Conservation (phyloP, 345 rosid genomes). For the Heritiera littoralis region DNA sequence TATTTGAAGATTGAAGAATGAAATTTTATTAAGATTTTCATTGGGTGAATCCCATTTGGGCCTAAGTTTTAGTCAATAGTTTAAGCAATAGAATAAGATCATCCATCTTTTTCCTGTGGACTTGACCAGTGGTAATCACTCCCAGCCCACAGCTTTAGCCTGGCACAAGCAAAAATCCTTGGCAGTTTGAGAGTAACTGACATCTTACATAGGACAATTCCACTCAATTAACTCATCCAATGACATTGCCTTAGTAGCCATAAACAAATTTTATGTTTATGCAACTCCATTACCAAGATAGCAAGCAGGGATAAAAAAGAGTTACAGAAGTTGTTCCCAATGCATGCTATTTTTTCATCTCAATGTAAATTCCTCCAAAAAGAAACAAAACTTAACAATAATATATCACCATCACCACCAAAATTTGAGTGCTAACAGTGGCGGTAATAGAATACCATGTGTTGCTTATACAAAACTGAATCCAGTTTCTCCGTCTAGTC, state of each 20-base stretch:
- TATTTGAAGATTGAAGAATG: too few relatives aligned
- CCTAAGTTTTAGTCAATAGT: too few relatives aligned
- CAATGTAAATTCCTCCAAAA: not conserved
- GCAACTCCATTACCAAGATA: not conserved
- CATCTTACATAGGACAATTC: too few relatives aligned
- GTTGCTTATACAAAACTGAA: constrained; percentile 48
- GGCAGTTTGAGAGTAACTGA: not conserved
- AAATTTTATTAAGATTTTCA: too few relatives aligned
- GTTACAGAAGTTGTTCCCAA: not conserved
- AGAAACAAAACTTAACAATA: not conserved
- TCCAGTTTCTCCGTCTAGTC: not conserved
- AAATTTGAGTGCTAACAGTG: constrained; percentile 11
- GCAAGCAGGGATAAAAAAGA: not conserved
- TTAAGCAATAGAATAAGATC: too few relatives aligned
- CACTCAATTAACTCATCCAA: not conserved
- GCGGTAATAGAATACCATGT: not conserved
- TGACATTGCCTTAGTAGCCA: not conserved
- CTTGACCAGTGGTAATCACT: not conserved
- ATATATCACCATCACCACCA: constrained; percentile 6
- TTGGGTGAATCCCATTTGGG: not conserved
- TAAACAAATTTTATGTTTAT: not conserved
- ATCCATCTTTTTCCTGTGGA: not conserved
- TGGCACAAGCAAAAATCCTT: not conserved
- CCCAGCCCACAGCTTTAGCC: too few relatives aligned
- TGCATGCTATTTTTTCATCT: not conserved